Conservation (phyloP, 495 filamentous ascomycete species). For the Aspergillus steynii region DNA sequence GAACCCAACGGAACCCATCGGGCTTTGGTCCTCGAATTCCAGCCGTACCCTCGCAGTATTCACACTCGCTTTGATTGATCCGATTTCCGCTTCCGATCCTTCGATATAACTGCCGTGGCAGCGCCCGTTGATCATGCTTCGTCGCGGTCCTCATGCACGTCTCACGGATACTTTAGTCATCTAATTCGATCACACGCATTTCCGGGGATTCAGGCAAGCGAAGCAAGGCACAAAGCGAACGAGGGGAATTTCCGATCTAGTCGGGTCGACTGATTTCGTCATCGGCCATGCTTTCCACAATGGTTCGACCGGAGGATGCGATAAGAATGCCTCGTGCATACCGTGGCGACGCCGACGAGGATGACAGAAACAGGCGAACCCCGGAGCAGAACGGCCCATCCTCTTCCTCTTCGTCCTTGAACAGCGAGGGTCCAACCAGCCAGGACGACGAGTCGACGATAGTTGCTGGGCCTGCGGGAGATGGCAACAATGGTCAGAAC, state of each 20-base stretch:
- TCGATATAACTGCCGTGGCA: conserved; percentile 13
- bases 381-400: conserved; percentile 27
- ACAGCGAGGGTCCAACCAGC: conserved; percentile 29
- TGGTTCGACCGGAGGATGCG: conserved; percentile 43
- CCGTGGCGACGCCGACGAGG: conserved; percentile 35
- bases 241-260: neutral
- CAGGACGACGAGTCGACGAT: conserved; percentile 36
- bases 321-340: conserved; percentile 36
- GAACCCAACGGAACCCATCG: conserved; percentile 17
- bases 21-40: conserved; percentile 12
- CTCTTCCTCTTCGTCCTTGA: conserved; percentile 25
- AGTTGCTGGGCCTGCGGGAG: conserved; percentile 33
- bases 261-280: conserved; percentile 8
- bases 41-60: neutral
- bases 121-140: conserved; percentile 25
- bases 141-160: conserved; percentile 12
- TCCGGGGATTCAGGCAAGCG: conserved; percentile 4
- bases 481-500: conserved; percentile 19
- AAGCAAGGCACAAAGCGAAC: neutral
- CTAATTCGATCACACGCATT: conserved; percentile 18
- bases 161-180: conserved; percentile 16
- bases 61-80: neutral
- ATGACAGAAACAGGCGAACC: conserved; percentile 26
- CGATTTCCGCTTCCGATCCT: neutral
- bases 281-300: conserved; percentile 38